Evolutionary conservation across 2,329 filamentous ascomycete species (phyloP), one percentile per base, ranked within the genome.

Genomic region (Alternaria infectoria): DNA sequence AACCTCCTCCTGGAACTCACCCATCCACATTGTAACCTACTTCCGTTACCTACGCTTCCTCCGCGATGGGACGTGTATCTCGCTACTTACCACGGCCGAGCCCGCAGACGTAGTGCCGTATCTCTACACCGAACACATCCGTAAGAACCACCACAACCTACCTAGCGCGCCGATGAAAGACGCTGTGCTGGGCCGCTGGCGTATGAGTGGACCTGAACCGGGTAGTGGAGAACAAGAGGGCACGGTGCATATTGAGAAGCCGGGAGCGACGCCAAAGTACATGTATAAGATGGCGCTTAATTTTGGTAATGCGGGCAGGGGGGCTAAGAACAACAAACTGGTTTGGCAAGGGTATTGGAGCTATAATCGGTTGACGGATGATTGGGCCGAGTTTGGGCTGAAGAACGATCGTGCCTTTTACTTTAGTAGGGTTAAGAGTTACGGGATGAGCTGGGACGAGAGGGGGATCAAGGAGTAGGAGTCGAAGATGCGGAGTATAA

Each of bases 41-140:
- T 99, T 97, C 82, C 93, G 96, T 61, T 99, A 98, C 81, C 87
- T 99, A 4, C 92, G 96, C 57, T 96, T 99, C 83, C 96, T 96
- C 82, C 91, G 93, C 23, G 93, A 98, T 79, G 96, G 96, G 26
- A 91, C 91, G 1, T 89, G 87, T 67, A 89, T 98, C 62, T 93
- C 90, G 57, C 86, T 99, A 2, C 86, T 96, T 36, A 93, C 91
- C 0, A 96, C 92, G 0, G 82, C 87, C 6, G 93, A 97, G 76
- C 96, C 96, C 1, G 81, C 86, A n/a, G 92, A 96, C 17, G 92
- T 98, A 12, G 93, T 99, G 0, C 92, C 93, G 59, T 87, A 95
- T 73, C 85, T 99, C 19, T 93, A 88, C 40, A 89, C 88, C 64
- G 90, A 93, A 28, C 87, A 91, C 54, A 77, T 95, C 40, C 83